phyloP scores from a whole-genome alignment of 441 rosid genomes.

The Populus hybrid region DNA sequence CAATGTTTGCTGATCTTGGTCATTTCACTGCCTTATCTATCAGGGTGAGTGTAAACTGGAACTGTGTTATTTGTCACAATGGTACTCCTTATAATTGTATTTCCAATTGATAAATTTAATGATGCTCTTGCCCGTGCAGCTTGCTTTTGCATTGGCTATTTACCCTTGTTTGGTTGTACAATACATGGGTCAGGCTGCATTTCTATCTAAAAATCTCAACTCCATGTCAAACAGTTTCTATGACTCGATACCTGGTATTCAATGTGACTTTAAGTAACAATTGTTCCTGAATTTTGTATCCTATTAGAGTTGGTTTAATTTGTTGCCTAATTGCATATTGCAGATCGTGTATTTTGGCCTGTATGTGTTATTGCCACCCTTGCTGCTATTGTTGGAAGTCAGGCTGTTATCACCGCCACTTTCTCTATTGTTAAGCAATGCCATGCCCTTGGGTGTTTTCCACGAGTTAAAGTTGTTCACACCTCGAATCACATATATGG shows the following conservation, averaged over 20 bases:
- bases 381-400: conserved; percentile 88
- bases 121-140: conserved; percentile 44
- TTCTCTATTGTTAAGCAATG: conserved; percentile 89
- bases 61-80: neutral
- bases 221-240: conserved; percentile 54
- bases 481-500: conserved; percentile 75
- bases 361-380: conserved; percentile 81
- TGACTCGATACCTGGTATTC: conserved; percentile 72
- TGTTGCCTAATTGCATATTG: conserved; percentile 20
- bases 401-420: conserved; percentile 81
- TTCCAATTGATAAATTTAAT: conserved; percentile 23
- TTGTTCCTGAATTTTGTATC: conserved; percentile 10
- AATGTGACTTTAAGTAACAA: conserved; percentile 12
- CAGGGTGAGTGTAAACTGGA: conserved; percentile 44
- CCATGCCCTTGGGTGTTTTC: conserved; percentile 94
- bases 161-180: conserved; percentile 95
- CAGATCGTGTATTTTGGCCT: conserved; percentile 83
- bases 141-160: conserved; percentile 64
- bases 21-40: conserved; percentile 82
- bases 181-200: conserved; percentile 99
- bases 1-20: conserved; percentile 95
- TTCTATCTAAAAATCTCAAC: conserved; percentile 56
- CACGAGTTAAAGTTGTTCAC: conserved; percentile 89
- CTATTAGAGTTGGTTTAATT: conserved; percentile 20
- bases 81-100: neutral